Base-by-base conservation (phyloP, 495 filamentous ascomycete species). In the Poronia punctata region DNA sequence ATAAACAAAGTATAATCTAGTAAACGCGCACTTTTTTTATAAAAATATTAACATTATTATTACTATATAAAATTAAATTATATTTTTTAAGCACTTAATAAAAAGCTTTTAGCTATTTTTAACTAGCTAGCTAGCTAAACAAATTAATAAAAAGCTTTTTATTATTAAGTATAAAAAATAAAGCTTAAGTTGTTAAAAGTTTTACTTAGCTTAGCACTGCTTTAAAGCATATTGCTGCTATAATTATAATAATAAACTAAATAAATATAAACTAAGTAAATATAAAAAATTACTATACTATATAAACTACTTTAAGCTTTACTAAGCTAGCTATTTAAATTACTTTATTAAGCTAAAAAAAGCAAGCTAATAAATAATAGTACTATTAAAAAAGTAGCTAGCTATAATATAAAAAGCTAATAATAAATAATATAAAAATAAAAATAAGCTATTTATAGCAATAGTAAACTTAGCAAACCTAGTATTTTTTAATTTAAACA, bases 71-170 rank as follows among this genome's bases (percentile, higher is more conserved):
- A 32, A 7, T 16, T 32, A 32, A 32, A 32, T 15, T 16, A 11
- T 32, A 7, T 32, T 32, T 32, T 32, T 32, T 32, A 16, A 32
- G 19, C 10, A 32, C 8, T 32, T 32, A 15, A 32, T 32, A 32
- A 4, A 32, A 17, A 16, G 14, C 3, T 32, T 32, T 32, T 7
- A 32, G n/a, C n/a, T 32, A 15, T 32, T 32, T 32, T 32, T 32
- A 32, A 32, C n/a, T 32, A 32, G n/a, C n/a, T 29, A 5, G 4
- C 15, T 29, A 29, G 27, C 27, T 29, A 29, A 29, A 29, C 4
- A 32, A 32, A 11, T 17, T 15, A 16, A 7, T 32, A 32, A 32
- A 32, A 32, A 32, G 11, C 29, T 17, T 15, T 16, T 32, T 32
- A 32, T 32, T 32, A 5, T 16, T 16, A 7, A 16, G 3, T 16